Evolutionary conservation across 1,284 basidiomycete genomes (phyloP), one percentile per base, ranked within the genome.

Genomic region (Sphaerobolus stellatus): DNA sequence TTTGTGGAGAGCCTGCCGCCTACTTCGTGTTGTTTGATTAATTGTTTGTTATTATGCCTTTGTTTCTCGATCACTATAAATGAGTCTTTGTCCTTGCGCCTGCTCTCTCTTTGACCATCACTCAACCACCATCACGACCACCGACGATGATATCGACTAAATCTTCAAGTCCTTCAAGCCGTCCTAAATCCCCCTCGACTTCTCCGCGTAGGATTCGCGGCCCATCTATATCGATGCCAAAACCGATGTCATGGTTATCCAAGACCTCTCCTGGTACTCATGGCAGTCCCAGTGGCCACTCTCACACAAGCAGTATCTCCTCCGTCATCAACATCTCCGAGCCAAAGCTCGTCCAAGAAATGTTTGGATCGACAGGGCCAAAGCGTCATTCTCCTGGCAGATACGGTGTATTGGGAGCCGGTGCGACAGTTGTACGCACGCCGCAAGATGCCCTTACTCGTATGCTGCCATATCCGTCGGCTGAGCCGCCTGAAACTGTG

Each of bases 371-470:
- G 9, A 36, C 46, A 14, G 73, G 76, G n/a, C 69, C 79, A 25
- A 80, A 83, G 36, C 65, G 74, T 3, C 58, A 77, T 36, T 65
- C 68, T 36, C 60, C 72, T 34, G 66, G 68, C 8, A 74, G 78
- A 3, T 74, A 67, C 48, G 82, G 81, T 4, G 65, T 71, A 2
- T 75, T 90, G 11, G 88, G 87, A 16, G 66, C 78, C 9, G 87
- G 88, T 33, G 88, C 88, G 13, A 83, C 75, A 2, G 71, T 91
- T 22, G 88, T 91, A 30, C 75, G 83, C 57, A 90, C 88, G 0
- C 87, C 88, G 2, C 82, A 86, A 58, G 88, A 91, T 50, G 88
- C 88, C 29, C 72, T 90, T 9, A 33, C 27, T 6, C 36, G 28
- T 34, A 28, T 43, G 3, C 41, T 56, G 25, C 56, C 48, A 18